A percentile compares a stretch with the other conserved stretches of the same genome.
phyloP scores from a whole-genome alignment of 1,139 yeast species.

The Candida labiduridarum region DNA sequence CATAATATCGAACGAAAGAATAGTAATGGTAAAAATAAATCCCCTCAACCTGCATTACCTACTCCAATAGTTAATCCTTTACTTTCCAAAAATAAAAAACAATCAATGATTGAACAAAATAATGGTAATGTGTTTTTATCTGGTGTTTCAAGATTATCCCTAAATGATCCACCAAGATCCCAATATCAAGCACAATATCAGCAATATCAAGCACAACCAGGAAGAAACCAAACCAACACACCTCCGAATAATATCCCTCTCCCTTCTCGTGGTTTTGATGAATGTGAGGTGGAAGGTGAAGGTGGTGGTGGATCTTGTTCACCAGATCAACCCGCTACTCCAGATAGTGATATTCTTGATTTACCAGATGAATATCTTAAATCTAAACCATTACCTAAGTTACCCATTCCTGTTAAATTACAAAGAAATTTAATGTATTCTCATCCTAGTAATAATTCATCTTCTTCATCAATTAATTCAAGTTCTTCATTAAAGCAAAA shows the following conservation, averaged over 20 bases:
- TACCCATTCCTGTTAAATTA: constrained; percentile 14
- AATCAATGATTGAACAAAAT: constrained; percentile 16
- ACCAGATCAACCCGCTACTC: neutral
- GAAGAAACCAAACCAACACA: neutral
- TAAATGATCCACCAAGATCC: constrained; percentile 2
- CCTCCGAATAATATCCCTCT: no score
- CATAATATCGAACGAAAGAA: constrained; percentile 25
- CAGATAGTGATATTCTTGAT: constrained; percentile 28
- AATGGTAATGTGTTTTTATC: constrained; percentile 26
- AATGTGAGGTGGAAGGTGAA: neutral
- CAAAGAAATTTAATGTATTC: constrained; percentile 6
- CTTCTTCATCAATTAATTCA: constrained; percentile 22
- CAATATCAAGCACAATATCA: neutral
- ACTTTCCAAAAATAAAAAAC: neutral
- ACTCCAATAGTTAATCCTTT: neutral
- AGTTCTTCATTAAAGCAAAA: constrained; percentile 27
- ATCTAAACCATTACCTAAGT: constrained; percentile 17
- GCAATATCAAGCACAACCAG: neutral
- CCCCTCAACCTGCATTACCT: neutral
- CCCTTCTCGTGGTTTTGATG: neutral
- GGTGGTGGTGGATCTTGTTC: neutral
- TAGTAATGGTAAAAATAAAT: constrained; percentile 8
- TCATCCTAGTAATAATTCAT: constrained; percentile 7
- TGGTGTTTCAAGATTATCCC: constrained; percentile 11
- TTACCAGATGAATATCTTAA: constrained; percentile 39